Evolutionary conservation across 2,329 filamentous ascomycete species (phyloP).

Genomic region (Macrophomina tecta): DNA sequence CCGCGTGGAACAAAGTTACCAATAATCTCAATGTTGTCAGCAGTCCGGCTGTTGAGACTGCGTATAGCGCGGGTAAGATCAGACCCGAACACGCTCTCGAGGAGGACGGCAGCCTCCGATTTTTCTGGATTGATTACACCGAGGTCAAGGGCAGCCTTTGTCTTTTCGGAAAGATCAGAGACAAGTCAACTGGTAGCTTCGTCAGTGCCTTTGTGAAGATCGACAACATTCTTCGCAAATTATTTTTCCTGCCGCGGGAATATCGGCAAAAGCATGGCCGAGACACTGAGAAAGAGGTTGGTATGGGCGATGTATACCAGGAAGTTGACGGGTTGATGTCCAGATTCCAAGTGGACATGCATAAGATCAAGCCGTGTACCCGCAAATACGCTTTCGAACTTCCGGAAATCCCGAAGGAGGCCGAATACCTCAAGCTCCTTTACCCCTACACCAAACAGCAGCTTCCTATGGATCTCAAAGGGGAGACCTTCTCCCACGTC

Average conservation of each 20-base stretch:
- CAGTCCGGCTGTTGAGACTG: conserved; percentile 69
- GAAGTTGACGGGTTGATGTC: conserved; percentile 91
- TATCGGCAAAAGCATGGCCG: conserved; percentile 63
- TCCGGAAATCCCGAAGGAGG: conserved; percentile 82
- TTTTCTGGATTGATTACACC: conserved; percentile 98
- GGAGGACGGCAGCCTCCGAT: conserved; percentile 85
- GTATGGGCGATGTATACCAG: conserved; percentile 86
- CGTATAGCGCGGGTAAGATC: conserved; percentile 76
- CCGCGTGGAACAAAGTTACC: conserved; percentile 87
- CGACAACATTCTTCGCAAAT: conserved; percentile 89
- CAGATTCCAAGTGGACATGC: conserved; percentile 80
- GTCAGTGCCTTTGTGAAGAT: conserved; percentile 96
- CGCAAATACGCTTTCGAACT: conserved; percentile 97
- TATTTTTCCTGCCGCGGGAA: conserved; percentile 89
- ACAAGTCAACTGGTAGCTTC: conserved; percentile 78
- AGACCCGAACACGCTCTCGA: conserved; percentile 86
- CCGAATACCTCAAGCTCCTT: conserved; percentile 91
- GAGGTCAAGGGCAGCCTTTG: conserved; percentile 91
- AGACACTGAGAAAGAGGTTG: conserved; percentile 77
- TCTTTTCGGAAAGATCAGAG: conserved; percentile 93
- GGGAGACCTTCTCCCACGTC: conserved; percentile 90
- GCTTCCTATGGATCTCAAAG: conserved; percentile 72
- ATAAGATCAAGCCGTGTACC: conserved; percentile 90
- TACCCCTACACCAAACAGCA: conserved; percentile 88
- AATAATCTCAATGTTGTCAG: conserved; percentile 84